Evolutionary conservation across 768 basidiomycete species (phyloP).

Genomic region (Coprinopsis marcescibilis): DNA sequence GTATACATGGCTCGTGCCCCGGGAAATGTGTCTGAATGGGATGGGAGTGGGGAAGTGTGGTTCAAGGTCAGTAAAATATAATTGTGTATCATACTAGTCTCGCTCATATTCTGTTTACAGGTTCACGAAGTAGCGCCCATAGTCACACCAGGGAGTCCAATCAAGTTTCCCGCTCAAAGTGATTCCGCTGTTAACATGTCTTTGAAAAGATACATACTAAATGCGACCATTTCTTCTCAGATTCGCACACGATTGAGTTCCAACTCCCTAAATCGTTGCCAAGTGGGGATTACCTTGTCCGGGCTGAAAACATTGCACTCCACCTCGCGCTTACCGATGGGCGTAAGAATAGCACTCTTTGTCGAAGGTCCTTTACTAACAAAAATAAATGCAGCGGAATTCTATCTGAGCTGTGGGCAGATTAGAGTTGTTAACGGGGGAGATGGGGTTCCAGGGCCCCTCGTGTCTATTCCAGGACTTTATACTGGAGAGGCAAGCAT

Average conservation of each 20-base stretch:
- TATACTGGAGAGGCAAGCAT: constrained; percentile 20
- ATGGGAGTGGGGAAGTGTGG: constrained; percentile 38
- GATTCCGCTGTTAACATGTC: constrained; percentile 1
- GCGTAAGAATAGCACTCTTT: constrained; percentile 15
- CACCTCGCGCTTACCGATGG: constrained; percentile 30
- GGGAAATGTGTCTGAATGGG: constrained; percentile 30
- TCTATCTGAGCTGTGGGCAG: constrained; percentile 32
- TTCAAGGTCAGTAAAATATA: constrained; percentile 28
- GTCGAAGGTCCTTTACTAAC: not conserved
- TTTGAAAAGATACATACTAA: not conserved
- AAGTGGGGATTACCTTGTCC: constrained; percentile 32
- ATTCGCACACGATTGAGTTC: constrained; percentile 21
- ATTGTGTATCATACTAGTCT: not conserved
- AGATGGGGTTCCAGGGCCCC: constrained; percentile 18
- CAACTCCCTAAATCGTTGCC: constrained; percentile 31
- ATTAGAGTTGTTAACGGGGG: constrained; percentile 31
- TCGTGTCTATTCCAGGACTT: constrained; percentile 23
- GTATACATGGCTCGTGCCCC: constrained; percentile 46
- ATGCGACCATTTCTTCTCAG: not conserved
- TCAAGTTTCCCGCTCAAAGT: constrained; percentile 35
- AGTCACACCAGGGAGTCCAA: constrained; percentile 32
- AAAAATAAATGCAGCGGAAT: constrained; percentile 17
- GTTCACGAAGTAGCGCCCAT: constrained; percentile 32
- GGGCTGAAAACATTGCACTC: constrained; percentile 35
- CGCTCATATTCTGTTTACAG: too few relatives aligned